These are phyloP conservation scores for Blastocystis hominis DNA, from an alignment of 352 stramenopile genomes.

Conservation along the genomic window DNA sequence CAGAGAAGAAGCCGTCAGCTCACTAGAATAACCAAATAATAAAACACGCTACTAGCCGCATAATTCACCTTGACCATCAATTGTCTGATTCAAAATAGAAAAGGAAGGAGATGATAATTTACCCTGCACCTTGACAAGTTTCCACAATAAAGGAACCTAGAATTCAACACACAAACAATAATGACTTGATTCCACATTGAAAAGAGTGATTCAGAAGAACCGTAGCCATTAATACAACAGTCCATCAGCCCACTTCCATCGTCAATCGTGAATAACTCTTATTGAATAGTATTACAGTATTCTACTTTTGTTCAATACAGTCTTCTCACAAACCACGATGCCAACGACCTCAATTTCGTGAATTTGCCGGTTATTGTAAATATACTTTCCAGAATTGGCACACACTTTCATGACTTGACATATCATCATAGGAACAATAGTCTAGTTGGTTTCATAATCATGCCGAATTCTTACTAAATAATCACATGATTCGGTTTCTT, in stretches of 20 bases:
- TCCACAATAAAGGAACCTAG: background rate
- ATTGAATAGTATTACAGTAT: background rate
- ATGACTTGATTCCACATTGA: background rate
- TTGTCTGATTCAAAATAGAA: background rate
- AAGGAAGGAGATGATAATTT: background rate
- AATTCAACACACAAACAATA: background rate
- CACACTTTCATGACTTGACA: background rate
- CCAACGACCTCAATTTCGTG: background rate
- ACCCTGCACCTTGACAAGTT: background rate
- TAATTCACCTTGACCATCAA: background rate
- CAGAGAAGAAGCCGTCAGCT: background rate
- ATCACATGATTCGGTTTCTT: too few relatives aligned
- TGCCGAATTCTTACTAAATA: too few relatives aligned
- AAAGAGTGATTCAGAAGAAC: background rate
- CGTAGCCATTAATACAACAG: background rate
- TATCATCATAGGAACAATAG: background rate
- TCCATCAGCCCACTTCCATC: slow-evolving; percentile 44
- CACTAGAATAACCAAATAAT: background rate
- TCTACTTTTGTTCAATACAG: background rate
- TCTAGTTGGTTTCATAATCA: background rate
- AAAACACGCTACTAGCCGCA: background rate
- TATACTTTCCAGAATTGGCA: background rate
- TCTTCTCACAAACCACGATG: slow-evolving; percentile 14
- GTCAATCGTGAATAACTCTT: slow-evolving; percentile 20
- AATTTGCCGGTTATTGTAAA: background rate